Evolutionary conservation across 2,329 filamentous ascomycete genomes (phyloP).

Genomic region (Penicillium digitatum): DNA sequence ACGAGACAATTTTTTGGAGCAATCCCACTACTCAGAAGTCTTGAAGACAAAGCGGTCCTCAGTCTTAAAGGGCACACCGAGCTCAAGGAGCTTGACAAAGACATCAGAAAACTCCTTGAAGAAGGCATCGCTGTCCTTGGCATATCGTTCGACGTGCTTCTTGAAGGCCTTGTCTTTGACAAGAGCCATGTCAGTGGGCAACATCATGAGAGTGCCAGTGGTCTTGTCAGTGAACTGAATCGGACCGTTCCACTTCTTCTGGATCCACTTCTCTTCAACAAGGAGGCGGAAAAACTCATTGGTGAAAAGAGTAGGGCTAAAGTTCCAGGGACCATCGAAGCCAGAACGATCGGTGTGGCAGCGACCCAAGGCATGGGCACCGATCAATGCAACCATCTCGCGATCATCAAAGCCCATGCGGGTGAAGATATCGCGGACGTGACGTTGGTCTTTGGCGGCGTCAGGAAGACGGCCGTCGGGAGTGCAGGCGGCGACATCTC

Average conservation of each 20-base stretch:
- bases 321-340: conserved; percentile 86
- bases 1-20: not conserved
- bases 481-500: conserved; percentile 78
- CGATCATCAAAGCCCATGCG: conserved; percentile 98
- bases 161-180: conserved; percentile 85
- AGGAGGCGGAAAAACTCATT: conserved; percentile 94
- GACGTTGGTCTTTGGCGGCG: conserved; percentile 69
- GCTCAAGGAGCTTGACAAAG: conserved; percentile 79
- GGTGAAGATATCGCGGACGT: conserved; percentile 87
- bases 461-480: conserved; percentile 90
- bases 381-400: conserved; percentile 86
- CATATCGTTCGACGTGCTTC: conserved; percentile 77
- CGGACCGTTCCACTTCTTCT: conserved; percentile 87
- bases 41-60: conserved; percentile 62
- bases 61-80: conserved; percentile 82
- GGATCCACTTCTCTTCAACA: conserved; percentile 86
- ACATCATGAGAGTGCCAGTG: conserved; percentile 92
- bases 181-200: conserved; percentile 85
- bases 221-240: conserved; percentile 85
- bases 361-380: conserved; percentile 82
- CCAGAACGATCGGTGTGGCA: conserved; percentile 87
- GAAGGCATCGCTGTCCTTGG: conserved; percentile 84
- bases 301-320: conserved; percentile 83
- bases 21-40: conserved; percentile 40
- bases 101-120: conserved; percentile 88